Percentiles rank a stretch among this genome's conserved stretches.
Evolutionary conservation across 2,329 filamentous ascomycete genomes (phyloP).

Genomic region (Venturia carpophila): DNA sequence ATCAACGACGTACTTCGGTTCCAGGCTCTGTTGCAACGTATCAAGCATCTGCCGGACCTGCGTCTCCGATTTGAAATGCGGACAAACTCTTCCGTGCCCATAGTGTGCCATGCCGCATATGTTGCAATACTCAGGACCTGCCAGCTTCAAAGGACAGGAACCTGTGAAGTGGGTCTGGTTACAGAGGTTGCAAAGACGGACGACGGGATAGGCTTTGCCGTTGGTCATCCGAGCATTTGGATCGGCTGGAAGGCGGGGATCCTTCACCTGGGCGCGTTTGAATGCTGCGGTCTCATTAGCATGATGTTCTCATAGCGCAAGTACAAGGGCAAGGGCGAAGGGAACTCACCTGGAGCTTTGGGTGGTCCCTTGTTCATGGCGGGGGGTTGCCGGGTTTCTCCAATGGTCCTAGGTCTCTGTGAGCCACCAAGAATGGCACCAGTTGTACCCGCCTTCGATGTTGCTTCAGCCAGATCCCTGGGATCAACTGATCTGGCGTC

Average conservation of each 20-base stretch:
- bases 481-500: neutral
- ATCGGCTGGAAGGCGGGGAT: conserved; percentile 1
- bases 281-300: neutral
- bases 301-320: neutral
- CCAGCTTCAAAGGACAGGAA: conserved; percentile 53
- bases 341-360: conserved; percentile 1
- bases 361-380: neutral
- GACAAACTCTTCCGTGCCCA: conserved; percentile 47
- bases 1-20: conserved; percentile 46
- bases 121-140: conserved; percentile 53
- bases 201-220: conserved; percentile 8
- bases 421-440: conserved; percentile 25
- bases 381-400: conserved; percentile 15
- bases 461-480: conserved; percentile 3
- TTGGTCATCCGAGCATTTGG: conserved; percentile 13
- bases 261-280: conserved; percentile 1
- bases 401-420: conserved; percentile 25
- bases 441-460: neutral
- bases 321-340: neutral
- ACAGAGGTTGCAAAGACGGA: conserved; percentile 47
- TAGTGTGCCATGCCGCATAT: conserved; percentile 58
- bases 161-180: conserved; percentile 46
- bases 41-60: conserved; percentile 58
- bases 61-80: conserved; percentile 54
- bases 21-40: conserved; percentile 51